Base-by-base conservation (phyloP, 1,139 yeast species). In the Pichia inconspicua region DNA sequence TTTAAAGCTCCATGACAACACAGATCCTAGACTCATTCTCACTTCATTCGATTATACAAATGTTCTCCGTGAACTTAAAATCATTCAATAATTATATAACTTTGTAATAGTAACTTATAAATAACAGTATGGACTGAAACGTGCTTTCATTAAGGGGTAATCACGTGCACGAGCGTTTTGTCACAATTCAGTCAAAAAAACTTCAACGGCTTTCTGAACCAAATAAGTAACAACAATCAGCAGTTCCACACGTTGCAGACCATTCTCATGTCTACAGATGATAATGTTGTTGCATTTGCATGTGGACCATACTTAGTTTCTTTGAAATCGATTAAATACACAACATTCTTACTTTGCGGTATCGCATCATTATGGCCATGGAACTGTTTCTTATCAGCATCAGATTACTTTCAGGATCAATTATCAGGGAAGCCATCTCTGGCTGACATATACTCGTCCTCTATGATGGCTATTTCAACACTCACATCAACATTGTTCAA, bases 321-420 rank as follows among this genome's bases (percentile, higher is more conserved):
- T 2, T 41, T 49, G 2, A 15, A 35, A 4, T 28, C 41, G 25
- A 17, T 81, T 25, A 75, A 75, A 47, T 87, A 86, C 60, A 42
- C 74, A 19, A 78, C 94, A 0, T 87, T 83, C 59, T 63, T 82
- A 31, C 58, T 78, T n/a, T 73, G 86, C 11, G 97, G 96, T 0
- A 69, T 84, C 8, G 83, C 92, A 0, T 69, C 85, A 37, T 72
- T 92, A 40, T 92, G 97, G 97, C 97, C 98, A 0, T 92, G 97
- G 97, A 92, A 92, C 69, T 81, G 95, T 56, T 83, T 89, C 57
- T 68, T 92, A 10, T 82, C 95, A 1, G 96, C 97, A 0, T 77
- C 95, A 0, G 85, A 86, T 5, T 89, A 86, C 65, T 88, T 88
- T 62, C 78, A 79, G 36, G 77, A 76, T 47, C 66, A 92, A 45